Evolutionary conservation across 306 rosid species (phyloP).

Genomic region (Lathyrus tuberosus): DNA sequence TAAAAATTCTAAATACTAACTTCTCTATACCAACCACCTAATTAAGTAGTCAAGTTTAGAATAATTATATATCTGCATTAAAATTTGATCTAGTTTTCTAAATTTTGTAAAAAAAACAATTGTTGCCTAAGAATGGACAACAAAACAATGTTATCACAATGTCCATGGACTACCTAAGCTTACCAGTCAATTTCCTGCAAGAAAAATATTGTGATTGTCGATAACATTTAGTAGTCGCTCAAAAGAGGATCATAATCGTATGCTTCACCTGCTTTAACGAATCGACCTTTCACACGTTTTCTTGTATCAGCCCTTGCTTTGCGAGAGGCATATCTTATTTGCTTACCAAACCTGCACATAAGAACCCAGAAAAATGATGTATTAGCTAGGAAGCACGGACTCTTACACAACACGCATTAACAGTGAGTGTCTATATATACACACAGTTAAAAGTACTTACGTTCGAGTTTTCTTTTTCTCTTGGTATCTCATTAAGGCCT

Average conservation of each 20-base stretch:
- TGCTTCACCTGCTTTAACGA: constrained; percentile 82
- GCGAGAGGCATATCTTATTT: constrained; percentile 89
- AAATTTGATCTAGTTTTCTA: constrained; percentile 24
- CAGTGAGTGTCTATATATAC: neutral
- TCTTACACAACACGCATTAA: too few species aligned
- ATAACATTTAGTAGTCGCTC: constrained; percentile 45
- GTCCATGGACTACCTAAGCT: constrained; percentile 29
- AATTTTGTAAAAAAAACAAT: constrained; percentile 1
- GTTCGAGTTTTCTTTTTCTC: constrained; percentile 85
- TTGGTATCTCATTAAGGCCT: constrained; percentile 81
- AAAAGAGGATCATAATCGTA: constrained; percentile 73
- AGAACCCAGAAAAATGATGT: constrained; percentile 31
- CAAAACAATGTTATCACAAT: constrained; percentile 35
- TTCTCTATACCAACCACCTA: constrained; percentile 31
- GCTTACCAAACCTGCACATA: constrained; percentile 80
- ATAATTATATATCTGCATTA: constrained; percentile 24
- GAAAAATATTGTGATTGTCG: constrained; percentile 32
- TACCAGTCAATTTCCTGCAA: constrained; percentile 41
- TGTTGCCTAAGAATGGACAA: constrained; percentile 15
- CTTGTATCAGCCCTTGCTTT: constrained; percentile 95
- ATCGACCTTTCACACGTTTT: constrained; percentile 89
- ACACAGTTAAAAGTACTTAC: constrained; percentile 53
- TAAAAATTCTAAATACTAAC: constrained; percentile 9
- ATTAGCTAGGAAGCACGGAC: too few species aligned
- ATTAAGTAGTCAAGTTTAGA: constrained; percentile 21